Evolutionary conservation across 139 green algal species (phyloP).

Genomic region (Chlorella sp.): DNA sequence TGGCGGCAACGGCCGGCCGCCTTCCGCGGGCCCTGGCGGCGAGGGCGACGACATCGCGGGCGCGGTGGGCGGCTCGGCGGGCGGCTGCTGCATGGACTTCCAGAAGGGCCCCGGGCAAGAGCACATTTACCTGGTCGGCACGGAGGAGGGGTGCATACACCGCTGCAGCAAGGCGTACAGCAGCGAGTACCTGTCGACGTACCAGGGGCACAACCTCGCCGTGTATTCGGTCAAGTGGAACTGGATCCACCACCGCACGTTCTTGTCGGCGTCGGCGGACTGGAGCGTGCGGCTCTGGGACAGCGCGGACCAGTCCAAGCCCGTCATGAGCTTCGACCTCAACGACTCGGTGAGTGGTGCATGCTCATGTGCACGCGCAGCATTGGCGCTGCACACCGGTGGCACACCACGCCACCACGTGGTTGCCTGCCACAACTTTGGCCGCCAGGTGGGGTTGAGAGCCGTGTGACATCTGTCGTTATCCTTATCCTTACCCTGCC

Average conservation of each 20-base stretch:
- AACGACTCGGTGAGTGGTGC: constrained; percentile 17
- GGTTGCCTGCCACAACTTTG: too few relatives aligned
- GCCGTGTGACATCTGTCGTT: too few relatives aligned
- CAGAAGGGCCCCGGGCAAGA: constrained; percentile 54
- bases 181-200: constrained; percentile 78
- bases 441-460: too few relatives aligned
- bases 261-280: constrained; percentile 86
- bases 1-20: too few relatives aligned
- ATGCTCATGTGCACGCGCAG: too few relatives aligned
- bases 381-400: too few relatives aligned
- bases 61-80: constrained; percentile 29
- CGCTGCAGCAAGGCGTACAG: constrained; percentile 84
- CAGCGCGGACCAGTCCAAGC: constrained; percentile 16
- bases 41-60: constrained; percentile 11
- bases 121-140: constrained; percentile 81
- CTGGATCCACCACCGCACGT: constrained; percentile 62
- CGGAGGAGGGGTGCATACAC: constrained; percentile 80
- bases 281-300: constrained; percentile 80
- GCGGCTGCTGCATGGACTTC: constrained; percentile 86
- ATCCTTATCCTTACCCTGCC: too few relatives aligned
- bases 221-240: constrained; percentile 89
- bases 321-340: constrained; percentile 24
- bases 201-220: constrained; percentile 29
- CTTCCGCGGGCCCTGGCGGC: background rate
- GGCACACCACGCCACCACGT: too few relatives aligned